Conservation (phyloP, 192 early-diverging fungal species). For the Endogone sp. region DNA sequence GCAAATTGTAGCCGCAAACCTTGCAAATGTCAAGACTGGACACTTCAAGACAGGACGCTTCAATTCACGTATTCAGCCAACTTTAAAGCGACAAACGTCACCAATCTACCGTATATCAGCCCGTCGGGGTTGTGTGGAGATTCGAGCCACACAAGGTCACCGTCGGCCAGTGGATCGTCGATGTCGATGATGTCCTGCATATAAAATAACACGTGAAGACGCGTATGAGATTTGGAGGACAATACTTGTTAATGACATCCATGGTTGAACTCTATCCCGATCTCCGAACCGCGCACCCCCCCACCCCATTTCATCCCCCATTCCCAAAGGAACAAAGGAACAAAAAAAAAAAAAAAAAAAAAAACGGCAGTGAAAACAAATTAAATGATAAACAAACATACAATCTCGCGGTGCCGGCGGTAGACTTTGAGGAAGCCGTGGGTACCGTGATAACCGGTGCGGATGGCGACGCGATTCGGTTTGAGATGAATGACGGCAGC, state of each 20-base stretch:
- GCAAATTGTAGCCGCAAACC: neutral
- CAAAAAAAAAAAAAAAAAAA: no score
- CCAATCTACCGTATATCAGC: conserved; percentile 29
- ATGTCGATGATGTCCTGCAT: conserved; percentile 27
- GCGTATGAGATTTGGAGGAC: neutral
- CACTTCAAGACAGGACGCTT: no score
- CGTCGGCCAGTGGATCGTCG: conserved; percentile 29
- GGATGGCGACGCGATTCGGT: conserved; percentile 39
- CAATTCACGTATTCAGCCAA: no score
- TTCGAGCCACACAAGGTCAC: conserved; percentile 60
- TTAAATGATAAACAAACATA: conserved; percentile 29
- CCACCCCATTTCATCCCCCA: no score
- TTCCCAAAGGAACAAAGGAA: no score
- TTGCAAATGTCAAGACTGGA: neutral
- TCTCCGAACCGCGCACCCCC: no score
- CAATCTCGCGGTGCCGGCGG: conserved; percentile 24
- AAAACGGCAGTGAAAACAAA: no score
- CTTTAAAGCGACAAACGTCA: neutral
- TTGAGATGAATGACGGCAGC: conserved; percentile 49
- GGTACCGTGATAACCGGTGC: conserved; percentile 24
- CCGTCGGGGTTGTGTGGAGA: conserved; percentile 60
- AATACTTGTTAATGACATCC: no score
- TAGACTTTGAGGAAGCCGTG: conserved; percentile 13
- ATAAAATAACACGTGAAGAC: neutral
- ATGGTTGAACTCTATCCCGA: conserved; percentile 3